Evolutionary conservation across 2,329 filamentous ascomycete species (phyloP).

Genomic region (Phialophora verrucosa): DNA sequence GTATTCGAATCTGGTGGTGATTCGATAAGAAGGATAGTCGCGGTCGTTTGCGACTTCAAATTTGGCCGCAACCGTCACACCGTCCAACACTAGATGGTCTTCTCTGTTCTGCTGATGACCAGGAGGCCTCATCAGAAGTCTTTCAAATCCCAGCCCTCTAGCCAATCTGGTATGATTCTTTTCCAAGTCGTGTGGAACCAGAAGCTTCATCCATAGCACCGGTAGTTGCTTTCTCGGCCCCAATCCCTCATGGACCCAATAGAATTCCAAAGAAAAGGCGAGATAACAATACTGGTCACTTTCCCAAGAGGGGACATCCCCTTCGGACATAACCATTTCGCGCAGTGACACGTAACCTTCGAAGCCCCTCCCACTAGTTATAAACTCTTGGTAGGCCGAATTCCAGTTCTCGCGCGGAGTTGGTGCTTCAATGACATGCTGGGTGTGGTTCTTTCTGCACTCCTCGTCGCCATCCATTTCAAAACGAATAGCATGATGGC

Average conservation of each 20-base stretch:
- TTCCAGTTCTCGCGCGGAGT: conserved; percentile 1
- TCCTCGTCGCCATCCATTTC: not conserved
- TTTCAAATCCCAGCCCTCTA: not conserved
- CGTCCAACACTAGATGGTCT: not conserved
- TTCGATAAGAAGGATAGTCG: not conserved
- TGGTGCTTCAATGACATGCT: not conserved
- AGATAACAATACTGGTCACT: not conserved
- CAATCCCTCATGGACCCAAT: too few relatives aligned
- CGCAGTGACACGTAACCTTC: not conserved
- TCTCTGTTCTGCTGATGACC: not conserved
- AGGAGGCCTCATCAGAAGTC: not conserved
- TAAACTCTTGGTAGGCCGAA: not conserved
- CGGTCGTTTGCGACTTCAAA: not conserved
- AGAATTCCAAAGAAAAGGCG: not conserved
- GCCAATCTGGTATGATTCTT: not conserved
- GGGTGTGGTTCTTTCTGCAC: not conserved
- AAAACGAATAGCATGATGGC: not conserved
- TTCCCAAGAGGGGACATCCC: not conserved
- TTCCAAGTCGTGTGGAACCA: not conserved
- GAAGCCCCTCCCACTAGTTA: not conserved
- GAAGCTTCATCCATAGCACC: not conserved
- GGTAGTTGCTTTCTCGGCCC: too few relatives aligned
- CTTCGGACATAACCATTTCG: too few relatives aligned
- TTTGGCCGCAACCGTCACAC: not conserved
- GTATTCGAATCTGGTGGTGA: not conserved